Evolutionary conservation across 1,284 basidiomycete genomes (phyloP).

Genomic region (Ceratobasidium sp.): DNA sequence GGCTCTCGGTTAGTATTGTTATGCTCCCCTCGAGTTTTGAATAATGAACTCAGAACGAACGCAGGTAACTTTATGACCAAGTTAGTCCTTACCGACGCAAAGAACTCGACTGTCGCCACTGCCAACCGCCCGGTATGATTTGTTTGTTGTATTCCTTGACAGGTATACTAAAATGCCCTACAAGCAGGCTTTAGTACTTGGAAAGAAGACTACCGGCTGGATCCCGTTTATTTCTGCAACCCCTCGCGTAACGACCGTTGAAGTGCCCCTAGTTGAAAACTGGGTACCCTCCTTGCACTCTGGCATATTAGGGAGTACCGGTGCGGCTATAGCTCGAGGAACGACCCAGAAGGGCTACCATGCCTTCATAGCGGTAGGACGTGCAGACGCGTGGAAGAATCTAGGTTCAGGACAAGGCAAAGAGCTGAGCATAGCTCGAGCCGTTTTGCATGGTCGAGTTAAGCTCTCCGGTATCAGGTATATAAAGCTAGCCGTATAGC

Average conservation of each 20-base stretch:
- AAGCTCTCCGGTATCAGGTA: slow-evolving; percentile 27
- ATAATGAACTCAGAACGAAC: too few species aligned
- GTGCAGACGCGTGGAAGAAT: slow-evolving; percentile 30
- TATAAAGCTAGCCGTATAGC: too few species aligned
- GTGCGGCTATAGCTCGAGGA: slow-evolving; percentile 33
- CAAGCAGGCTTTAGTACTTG: slow-evolving; percentile 34
- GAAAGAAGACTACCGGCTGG: neutral
- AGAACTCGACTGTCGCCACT: slow-evolving; percentile 29
- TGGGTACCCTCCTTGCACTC: slow-evolving; percentile 17
- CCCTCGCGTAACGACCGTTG: slow-evolving; percentile 5
- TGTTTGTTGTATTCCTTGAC: too few species aligned
- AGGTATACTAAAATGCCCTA: neutral
- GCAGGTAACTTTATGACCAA: slow-evolving; percentile 37
- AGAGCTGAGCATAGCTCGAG: slow-evolving; percentile 29
- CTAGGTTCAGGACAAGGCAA: slow-evolving; percentile 21
- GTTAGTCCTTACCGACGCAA: slow-evolving; percentile 19
- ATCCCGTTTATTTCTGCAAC: neutral
- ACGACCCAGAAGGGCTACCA: slow-evolving; percentile 25
- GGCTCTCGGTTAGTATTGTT: slow-evolving; percentile 22
- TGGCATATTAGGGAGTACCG: slow-evolving; percentile 10
- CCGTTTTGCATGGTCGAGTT: slow-evolving; percentile 25
- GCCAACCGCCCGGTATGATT: slow-evolving; percentile 29
- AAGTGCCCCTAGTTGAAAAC: slow-evolving; percentile 15
- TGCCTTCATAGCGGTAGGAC: slow-evolving; percentile 24
- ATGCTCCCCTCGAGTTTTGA: too few species aligned